Conservation (phyloP, 2,329 filamentous ascomycete genomes). For the Penicillium sp. region DNA sequence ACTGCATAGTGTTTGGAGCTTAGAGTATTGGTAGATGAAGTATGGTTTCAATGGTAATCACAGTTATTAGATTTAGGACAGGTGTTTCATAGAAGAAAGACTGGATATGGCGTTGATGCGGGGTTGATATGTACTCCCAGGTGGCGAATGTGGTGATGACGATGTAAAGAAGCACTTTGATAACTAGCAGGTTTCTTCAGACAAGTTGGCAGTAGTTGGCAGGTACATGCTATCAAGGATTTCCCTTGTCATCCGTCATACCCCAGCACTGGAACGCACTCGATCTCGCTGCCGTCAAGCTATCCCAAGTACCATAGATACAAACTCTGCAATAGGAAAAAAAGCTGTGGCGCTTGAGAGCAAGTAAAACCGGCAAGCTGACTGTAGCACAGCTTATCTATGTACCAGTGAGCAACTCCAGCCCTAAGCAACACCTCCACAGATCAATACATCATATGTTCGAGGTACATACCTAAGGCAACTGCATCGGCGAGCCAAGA, state of each 20-base stretch:
- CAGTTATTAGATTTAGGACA: not conserved
- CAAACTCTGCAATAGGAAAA: not conserved
- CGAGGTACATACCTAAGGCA: no score
- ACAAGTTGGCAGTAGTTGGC: not conserved
- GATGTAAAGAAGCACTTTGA: not conserved
- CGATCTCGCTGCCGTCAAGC: not conserved
- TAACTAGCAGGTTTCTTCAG: not conserved
- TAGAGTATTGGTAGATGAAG: not conserved
- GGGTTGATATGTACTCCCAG: not conserved
- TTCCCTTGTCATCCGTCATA: not conserved
- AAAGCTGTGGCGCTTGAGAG: not conserved
- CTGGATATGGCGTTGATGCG: not conserved
- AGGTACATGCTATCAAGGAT: not conserved
- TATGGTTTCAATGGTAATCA: not conserved
- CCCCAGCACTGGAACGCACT: not conserved
- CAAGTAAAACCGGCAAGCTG: not conserved
- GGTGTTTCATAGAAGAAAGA: not conserved
- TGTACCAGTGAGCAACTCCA: not conserved
- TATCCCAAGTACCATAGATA: not conserved
- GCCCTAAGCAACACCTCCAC: not conserved
- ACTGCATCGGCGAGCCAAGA: not conserved
- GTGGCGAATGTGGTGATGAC: not conserved
- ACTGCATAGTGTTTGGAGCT: constrained; percentile 5
- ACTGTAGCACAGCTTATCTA: not conserved
- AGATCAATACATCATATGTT: not conserved